Conservation (phyloP, 805 yeast species). For the Millerozyma acaciae region DNA sequence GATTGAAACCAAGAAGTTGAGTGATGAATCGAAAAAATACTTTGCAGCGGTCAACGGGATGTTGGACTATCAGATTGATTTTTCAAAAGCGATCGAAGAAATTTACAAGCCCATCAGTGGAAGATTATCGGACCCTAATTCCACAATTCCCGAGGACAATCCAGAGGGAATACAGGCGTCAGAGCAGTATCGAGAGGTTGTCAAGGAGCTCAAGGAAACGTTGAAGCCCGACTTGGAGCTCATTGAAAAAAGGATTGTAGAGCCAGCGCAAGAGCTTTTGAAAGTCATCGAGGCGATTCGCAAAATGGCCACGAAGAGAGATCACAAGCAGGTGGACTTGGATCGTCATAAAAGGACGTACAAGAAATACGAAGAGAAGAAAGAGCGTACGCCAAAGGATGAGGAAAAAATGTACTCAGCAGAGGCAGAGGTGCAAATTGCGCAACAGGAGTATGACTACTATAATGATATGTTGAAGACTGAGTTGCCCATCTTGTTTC, state of each 20-base stretch:
- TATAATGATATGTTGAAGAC: conserved; percentile 91
- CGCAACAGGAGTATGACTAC: conserved; percentile 94
- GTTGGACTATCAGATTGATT: conserved; percentile 90
- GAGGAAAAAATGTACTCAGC: conserved; percentile 87
- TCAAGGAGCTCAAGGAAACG: conserved; percentile 77
- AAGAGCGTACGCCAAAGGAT: conserved; percentile 80
- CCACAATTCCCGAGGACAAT: conserved; percentile 84
- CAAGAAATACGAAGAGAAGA: conserved; percentile 73
- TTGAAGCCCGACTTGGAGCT: conserved; percentile 90
- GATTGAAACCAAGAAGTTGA: conserved; percentile 79
- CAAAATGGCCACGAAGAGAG: conserved; percentile 93
- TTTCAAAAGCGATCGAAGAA: conserved; percentile 93
- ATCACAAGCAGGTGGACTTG: conserved; percentile 90
- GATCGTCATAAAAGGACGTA: conserved; percentile 76
- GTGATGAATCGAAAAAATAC: conserved; percentile 87
- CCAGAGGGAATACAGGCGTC: conserved; percentile 96
- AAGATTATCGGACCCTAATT: conserved; percentile 82
- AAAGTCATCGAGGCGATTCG: conserved; percentile 77
- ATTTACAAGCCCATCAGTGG: conserved; percentile 96
- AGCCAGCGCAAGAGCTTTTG: conserved; percentile 88
- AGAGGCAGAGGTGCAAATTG: conserved; percentile 84
- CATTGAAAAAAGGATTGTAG: conserved; percentile 83
- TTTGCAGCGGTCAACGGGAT: conserved; percentile 89
- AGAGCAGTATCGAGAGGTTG: conserved; percentile 85
- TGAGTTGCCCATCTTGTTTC: conserved; percentile 84